phyloP scores from a whole-genome alignment of 495 filamentous ascomycete genomes.

The Bryoglossum gracile region DNA sequence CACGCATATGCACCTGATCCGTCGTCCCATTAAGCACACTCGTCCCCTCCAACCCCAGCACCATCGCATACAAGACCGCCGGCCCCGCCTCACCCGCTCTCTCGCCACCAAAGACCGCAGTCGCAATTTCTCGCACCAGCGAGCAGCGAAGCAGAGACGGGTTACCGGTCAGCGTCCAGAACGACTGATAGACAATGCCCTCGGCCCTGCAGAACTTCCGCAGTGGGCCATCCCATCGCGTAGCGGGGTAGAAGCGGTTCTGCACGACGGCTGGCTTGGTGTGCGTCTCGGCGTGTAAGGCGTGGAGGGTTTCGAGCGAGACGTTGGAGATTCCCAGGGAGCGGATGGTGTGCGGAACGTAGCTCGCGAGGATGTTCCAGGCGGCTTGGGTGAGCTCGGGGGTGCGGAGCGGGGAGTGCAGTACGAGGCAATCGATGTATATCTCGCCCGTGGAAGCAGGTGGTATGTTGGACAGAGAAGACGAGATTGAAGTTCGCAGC shows the following conservation, averaged over 20 bases:
- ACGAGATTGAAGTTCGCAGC: constrained; percentile 55
- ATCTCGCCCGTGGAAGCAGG: constrained; percentile 32
- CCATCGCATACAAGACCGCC: constrained; percentile 60
- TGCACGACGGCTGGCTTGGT: constrained; percentile 62
- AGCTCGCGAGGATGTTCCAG: constrained; percentile 55
- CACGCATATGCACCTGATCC: constrained; percentile 53
- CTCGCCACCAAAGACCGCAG: constrained; percentile 35
- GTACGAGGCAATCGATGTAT: constrained; percentile 66
- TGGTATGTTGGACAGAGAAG: constrained; percentile 61
- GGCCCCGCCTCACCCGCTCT: constrained; percentile 37
- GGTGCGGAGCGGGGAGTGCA: constrained; percentile 61
- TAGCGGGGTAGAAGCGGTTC: constrained; percentile 61
- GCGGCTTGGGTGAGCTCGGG: constrained; percentile 53
- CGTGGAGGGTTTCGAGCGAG: constrained; percentile 43
- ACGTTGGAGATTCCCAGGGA: constrained; percentile 70
- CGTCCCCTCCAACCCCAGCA: constrained; percentile 50
- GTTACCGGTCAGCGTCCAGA: constrained; percentile 77
- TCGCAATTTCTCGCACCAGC: constrained; percentile 43
- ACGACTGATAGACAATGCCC: constrained; percentile 62
- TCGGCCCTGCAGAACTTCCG: constrained; percentile 54
- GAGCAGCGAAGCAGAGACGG: constrained; percentile 44
- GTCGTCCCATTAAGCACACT: constrained; percentile 66
- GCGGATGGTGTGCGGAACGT: constrained; percentile 55
- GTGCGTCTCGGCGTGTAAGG: constrained; percentile 37
- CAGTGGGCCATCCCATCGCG: constrained; percentile 52